Evolutionary conservation across 805 yeast genomes (phyloP).

Genomic region (Kuraishia piskuri): DNA sequence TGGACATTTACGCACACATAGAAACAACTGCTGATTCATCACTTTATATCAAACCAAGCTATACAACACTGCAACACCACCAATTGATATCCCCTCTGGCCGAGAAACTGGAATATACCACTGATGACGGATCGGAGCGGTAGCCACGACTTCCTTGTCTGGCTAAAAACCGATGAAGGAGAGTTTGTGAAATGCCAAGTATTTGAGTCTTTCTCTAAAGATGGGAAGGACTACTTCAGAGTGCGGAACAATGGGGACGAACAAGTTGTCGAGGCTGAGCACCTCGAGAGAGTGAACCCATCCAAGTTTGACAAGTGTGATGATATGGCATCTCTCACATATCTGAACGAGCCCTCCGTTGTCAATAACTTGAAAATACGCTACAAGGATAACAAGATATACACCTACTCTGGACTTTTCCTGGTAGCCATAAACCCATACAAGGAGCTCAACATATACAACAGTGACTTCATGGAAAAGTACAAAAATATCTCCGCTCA

Average conservation of each 20-base stretch:
- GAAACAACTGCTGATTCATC: neutral
- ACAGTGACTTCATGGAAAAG: slow-evolving; percentile 41
- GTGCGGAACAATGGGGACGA: slow-evolving; percentile 22
- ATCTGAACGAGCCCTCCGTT: slow-evolving; percentile 93
- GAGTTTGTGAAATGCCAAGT: neutral
- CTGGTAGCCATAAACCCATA: slow-evolving; percentile 95
- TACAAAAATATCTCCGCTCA: slow-evolving; percentile 22
- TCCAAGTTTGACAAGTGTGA: slow-evolving; percentile 81
- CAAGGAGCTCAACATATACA: slow-evolving; percentile 63
- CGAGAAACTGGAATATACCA: neutral
- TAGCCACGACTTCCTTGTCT: slow-evolving; percentile 17
- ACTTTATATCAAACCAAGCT: too few relatives aligned
- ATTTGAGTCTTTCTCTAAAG: slow-evolving; percentile 6
- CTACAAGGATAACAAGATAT: slow-evolving; percentile 69
- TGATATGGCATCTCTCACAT: slow-evolving; percentile 94
- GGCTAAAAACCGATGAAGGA: neutral
- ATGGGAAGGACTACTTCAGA: slow-evolving; percentile 4
- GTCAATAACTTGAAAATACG: slow-evolving; percentile 73
- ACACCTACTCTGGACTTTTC: slow-evolving; percentile 92
- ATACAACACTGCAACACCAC: too few relatives aligned
- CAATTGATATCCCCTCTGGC: too few relatives aligned
- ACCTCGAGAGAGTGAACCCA: slow-evolving; percentile 72
- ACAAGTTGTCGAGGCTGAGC: slow-evolving; percentile 28
- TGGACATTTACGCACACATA: neutral
- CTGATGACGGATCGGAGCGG: slow-evolving; percentile 64